Evolutionary conservation across 176 grass and related monocot genomes (phyloP).

Genomic region (Poa annua): DNA sequence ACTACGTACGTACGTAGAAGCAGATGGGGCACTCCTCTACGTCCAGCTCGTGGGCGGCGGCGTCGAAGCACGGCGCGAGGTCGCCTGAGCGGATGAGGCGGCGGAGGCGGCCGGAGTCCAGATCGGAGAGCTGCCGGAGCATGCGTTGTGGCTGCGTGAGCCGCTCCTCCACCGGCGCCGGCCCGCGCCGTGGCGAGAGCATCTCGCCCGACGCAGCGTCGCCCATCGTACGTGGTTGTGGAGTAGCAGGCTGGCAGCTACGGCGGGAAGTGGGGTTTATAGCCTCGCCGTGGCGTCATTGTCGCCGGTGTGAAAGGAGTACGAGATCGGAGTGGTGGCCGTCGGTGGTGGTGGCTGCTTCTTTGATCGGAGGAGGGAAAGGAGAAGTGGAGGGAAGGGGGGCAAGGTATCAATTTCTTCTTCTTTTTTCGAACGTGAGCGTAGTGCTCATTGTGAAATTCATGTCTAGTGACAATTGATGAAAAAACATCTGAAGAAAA

Average conservation of each 20-base stretch:
- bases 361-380: slow-evolving; percentile 37
- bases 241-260: neutral
- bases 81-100: slow-evolving; percentile 60
- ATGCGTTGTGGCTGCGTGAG: slow-evolving; percentile 71
- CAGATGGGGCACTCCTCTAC: slow-evolving; percentile 82
- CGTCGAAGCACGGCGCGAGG: slow-evolving; percentile 79
- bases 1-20: slow-evolving; percentile 68
- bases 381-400: slow-evolving; percentile 37
- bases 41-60: slow-evolving; percentile 30
- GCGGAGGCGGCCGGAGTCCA: slow-evolving; percentile 66
- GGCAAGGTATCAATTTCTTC: slow-evolving; percentile 23
- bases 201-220: slow-evolving; percentile 40
- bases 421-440: neutral
- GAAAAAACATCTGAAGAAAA: neutral
- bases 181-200: neutral
- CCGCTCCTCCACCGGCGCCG: slow-evolving; percentile 72
- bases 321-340: neutral
- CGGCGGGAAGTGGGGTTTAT: slow-evolving; percentile 22
- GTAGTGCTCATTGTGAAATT: neutral
- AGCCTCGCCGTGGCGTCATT: neutral
- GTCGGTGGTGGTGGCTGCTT: slow-evolving; percentile 1
- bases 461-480: neutral
- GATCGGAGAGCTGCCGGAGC: slow-evolving; percentile 56
- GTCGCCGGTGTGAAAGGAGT: slow-evolving; percentile 30
- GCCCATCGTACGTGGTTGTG: slow-evolving; percentile 48